Base-by-base conservation (phyloP, 2,329 filamentous ascomycete genomes). In the Phyllosticta ampelicida region DNA sequence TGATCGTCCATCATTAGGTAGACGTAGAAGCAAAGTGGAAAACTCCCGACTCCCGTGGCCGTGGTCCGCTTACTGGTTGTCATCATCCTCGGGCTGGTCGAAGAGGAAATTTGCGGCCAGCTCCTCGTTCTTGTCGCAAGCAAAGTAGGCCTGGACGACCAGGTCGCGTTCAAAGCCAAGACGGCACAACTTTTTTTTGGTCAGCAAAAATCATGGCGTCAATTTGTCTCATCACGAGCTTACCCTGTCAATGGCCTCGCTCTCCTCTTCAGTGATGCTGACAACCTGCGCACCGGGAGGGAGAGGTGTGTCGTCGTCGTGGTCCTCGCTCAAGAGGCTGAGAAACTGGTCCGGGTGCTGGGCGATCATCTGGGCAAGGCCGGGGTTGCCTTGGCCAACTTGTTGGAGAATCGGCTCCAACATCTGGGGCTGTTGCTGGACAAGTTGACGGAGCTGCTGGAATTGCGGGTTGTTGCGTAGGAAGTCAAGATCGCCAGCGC, bases 121-220 rank as follows among this genome's bases (percentile, higher is more conserved):
- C 75, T 99, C 94, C 76, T 99, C 94, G 73, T 99, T 97, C 82
- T 97, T 99, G 75, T 99, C 94, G 74, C 94, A 99, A 30, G 94
- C 94, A 71, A 99, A 99, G 77, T 97, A 99, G 23, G 94, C 94
- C 76, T 99, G 92, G 65, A 97, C 96, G 55, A 94, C 94, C 66
- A 90, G 84, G 66, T 97, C 90, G 61, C 91, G 86, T 66, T 92
- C 85, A 71, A 99, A 99, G 36, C 94, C 94, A 51, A 99, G 85
- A 63, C 88, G 87, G 76, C 90, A 96, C 69, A 99, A 80, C 89
- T 95, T 63, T 50, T 50, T 9, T 56, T 64, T 55, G 9, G 60
- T 64, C 21, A 64, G 55, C 30, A 10, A 6, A 16, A 20, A 5
- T 10, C 4, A 13, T n/a, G 10, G 21, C 23, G 19, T 5, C 16